Conservation (phyloP, 257 asterid genomes). For the Plantago elongata region DNA sequence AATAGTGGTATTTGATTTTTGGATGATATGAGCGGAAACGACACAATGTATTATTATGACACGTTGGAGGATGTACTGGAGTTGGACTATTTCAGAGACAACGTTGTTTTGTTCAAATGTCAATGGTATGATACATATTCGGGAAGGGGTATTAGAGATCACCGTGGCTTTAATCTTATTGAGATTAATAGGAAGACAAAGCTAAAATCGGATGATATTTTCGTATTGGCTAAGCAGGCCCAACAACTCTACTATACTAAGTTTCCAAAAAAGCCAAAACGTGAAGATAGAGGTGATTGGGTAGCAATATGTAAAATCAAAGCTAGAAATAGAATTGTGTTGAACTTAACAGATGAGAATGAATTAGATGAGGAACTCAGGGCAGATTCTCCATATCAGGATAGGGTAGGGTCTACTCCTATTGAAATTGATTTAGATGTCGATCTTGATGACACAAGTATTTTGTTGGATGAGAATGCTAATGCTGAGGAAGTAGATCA, state of each 20-base stretch:
- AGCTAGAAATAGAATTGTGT: no score
- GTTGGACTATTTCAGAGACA: not conserved
- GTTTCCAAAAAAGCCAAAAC: not conserved
- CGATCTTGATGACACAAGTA: no score
- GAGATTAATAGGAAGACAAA: not conserved
- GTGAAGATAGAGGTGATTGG: no score
- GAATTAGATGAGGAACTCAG: no score
- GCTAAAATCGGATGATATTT: not conserved
- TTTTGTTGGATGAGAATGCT: no score
- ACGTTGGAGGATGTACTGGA: not conserved
- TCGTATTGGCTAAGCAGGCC: constrained; percentile 6
- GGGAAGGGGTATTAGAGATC: not conserved
- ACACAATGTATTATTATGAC: not conserved
- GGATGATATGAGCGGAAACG: not conserved
- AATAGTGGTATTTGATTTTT: not conserved
- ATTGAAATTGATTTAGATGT: no score
- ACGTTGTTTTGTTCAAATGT: not conserved
- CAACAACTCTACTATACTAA: not conserved
- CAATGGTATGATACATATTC: not conserved
- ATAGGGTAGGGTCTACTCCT: no score
- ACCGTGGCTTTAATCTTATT: not conserved
- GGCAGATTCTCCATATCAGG: no score
- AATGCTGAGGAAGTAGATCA: no score
- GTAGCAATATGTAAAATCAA: no score
- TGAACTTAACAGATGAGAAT: no score